phyloP scores from a whole-genome alignment of 306 rosid species.

The Prunus mume region DNA sequence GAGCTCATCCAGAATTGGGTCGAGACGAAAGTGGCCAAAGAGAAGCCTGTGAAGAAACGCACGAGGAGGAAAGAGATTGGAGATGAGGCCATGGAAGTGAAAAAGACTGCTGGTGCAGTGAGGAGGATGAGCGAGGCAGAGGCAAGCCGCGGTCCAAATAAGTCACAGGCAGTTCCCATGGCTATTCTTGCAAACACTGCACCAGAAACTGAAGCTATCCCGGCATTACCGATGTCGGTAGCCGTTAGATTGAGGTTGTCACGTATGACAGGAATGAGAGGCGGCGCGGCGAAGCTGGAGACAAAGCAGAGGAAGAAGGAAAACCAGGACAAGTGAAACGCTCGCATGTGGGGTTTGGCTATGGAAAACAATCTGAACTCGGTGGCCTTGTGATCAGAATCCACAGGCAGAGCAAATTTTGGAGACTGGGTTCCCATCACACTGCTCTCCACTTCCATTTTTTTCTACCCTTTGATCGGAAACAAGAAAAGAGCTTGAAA shows the following conservation, averaged over 20 bases:
- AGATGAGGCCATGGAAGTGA: conserved; percentile 50
- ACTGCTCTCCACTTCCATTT: conserved; percentile 40
- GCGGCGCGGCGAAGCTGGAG: conserved; percentile 75
- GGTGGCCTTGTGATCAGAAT: conserved; percentile 81
- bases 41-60: conserved; percentile 85
- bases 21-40: conserved; percentile 82
- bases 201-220: conserved; percentile 82
- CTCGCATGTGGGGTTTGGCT: conserved; percentile 81
- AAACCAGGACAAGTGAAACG: conserved; percentile 83
- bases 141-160: conserved; percentile 79
- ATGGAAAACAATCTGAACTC: conserved; percentile 58
- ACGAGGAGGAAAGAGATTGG: conserved; percentile 58
- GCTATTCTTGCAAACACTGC: conserved; percentile 75
- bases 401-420: conserved; percentile 61
- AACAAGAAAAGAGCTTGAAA: too few species aligned
- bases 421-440: conserved; percentile 25
- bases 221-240: conserved; percentile 91
- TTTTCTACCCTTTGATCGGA: not conserved
- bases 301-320: conserved; percentile 81
- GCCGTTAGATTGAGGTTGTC: conserved; percentile 87
- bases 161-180: conserved; percentile 89
- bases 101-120: conserved; percentile 67
- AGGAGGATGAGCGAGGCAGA: conserved; percentile 60
- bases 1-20: conserved; percentile 98
- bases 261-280: conserved; percentile 72